Conservation (phyloP, 2,329 filamentous ascomycete species). For the Coleophoma crateriformis region DNA sequence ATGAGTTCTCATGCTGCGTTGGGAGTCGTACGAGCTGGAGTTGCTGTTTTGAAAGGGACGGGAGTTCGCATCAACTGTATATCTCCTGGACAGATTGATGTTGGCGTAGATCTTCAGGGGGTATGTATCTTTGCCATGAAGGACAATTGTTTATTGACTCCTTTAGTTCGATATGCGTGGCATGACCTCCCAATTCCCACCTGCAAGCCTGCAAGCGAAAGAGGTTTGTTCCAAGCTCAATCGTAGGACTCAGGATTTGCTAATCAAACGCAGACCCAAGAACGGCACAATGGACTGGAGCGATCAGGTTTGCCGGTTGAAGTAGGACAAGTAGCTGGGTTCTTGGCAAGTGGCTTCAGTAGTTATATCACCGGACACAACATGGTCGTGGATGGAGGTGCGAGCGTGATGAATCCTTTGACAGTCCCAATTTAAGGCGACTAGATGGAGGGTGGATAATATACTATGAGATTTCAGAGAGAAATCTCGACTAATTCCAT, state of each 20-base stretch:
- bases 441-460: not conserved
- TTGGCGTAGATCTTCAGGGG: constrained; percentile 36
- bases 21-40: constrained; percentile 53
- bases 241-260: not conserved
- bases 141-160: not conserved
- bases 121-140: constrained; percentile 25
- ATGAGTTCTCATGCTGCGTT: constrained; percentile 56
- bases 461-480: not conserved
- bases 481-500: no score
- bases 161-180: constrained; percentile 41
- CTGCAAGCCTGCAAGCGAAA: constrained; percentile 43
- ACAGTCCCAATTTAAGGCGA: constrained; percentile 29
- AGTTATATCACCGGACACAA: constrained; percentile 58
- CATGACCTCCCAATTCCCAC: constrained; percentile 48
- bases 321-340: constrained; percentile 54
- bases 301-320: constrained; percentile 51
- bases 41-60: constrained; percentile 50
- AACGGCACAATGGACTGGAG: constrained; percentile 50
- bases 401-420: constrained; percentile 36
- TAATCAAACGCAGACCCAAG: constrained; percentile 30
- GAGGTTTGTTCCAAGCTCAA: constrained; percentile 25
- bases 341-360: constrained; percentile 57
- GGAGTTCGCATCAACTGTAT: constrained; percentile 54
- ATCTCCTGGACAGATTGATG: constrained; percentile 33
- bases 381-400: constrained; percentile 56